Conservation (phyloP, 2,329 filamentous ascomycete genomes). For the Incumbomyces delicatus region DNA sequence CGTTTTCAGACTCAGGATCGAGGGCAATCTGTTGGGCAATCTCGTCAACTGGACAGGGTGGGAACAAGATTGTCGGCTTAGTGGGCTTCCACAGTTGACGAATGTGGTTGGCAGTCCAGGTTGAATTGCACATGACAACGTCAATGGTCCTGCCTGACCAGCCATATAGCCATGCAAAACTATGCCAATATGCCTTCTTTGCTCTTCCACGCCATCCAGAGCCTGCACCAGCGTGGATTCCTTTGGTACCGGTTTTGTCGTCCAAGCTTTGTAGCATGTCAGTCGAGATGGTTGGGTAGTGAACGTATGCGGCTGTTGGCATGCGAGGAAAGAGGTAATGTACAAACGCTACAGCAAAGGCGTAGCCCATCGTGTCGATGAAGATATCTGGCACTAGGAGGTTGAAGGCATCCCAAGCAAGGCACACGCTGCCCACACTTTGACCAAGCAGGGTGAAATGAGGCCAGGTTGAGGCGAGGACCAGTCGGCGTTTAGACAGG, state of each 20-base stretch:
- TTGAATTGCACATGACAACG: slow-evolving; percentile 94
- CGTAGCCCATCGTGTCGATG: slow-evolving; percentile 96
- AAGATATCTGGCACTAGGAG: slow-evolving; percentile 88
- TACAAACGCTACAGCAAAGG: slow-evolving; percentile 73
- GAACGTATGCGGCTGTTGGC: slow-evolving; percentile 86
- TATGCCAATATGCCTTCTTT: slow-evolving; percentile 77
- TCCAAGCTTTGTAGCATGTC: slow-evolving; percentile 88
- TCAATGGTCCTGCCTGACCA: slow-evolving; percentile 76
- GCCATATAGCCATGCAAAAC: slow-evolving; percentile 75
- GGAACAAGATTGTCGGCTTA: slow-evolving; percentile 59
- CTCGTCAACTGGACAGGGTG: slow-evolving; percentile 82
- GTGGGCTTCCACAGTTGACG: slow-evolving; percentile 57
- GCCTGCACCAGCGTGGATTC: slow-evolving; percentile 76
- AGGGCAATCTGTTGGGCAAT: slow-evolving; percentile 66
- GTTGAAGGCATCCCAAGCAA: slow-evolving; percentile 89
- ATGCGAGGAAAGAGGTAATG: slow-evolving; percentile 71
- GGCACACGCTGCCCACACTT: slow-evolving; percentile 73
- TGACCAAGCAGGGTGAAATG: slow-evolving; percentile 91
- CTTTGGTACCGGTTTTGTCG: slow-evolving; percentile 52
- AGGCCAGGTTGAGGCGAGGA: slow-evolving; percentile 79
- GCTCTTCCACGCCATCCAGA: slow-evolving; percentile 57
- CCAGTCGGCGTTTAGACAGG: slow-evolving; percentile 75
- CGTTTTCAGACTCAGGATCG: slow-evolving; percentile 41
- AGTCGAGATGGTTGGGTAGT: slow-evolving; percentile 96
- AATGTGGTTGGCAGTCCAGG: slow-evolving; percentile 83